phyloP scores from a whole-genome alignment of 768 basidiomycete genomes.

The Asterophora parasitica region DNA sequence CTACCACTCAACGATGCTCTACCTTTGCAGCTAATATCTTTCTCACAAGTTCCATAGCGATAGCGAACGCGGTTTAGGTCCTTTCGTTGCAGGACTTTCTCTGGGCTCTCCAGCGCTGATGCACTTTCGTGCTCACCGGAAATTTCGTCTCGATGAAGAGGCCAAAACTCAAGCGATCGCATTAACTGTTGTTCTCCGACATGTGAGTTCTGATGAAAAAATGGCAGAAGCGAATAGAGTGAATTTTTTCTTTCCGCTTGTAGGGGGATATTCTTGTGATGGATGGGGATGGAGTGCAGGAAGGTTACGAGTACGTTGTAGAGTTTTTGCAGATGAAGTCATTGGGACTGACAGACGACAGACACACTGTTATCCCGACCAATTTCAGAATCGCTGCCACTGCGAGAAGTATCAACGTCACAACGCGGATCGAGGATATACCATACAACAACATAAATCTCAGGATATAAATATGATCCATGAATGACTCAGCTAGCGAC shows the following conservation, averaged over 20 bases:
- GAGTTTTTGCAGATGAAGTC: not conserved
- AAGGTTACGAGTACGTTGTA: slow-evolving; percentile 59
- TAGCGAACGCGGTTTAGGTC: slow-evolving; percentile 67
- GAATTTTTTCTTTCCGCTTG: not conserved
- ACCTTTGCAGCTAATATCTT: slow-evolving; percentile 3
- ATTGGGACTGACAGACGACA: slow-evolving; percentile 21
- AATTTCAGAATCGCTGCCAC: slow-evolving; percentile 81
- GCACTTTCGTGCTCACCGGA: slow-evolving; percentile 61
- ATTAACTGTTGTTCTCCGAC: slow-evolving; percentile 57
- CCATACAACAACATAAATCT: no score
- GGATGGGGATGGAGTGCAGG: slow-evolving; percentile 66
- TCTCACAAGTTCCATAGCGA: slow-evolving; percentile 70
- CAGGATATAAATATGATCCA: not conserved
- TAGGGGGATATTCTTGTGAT: slow-evolving; percentile 78
- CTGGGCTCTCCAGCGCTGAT: slow-evolving; percentile 74
- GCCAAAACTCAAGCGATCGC: slow-evolving; percentile 29
- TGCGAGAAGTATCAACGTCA: slow-evolving; percentile 55
- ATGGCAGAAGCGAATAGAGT: slow-evolving; percentile 9
- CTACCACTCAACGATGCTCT: not conserved
- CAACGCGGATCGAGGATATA: slow-evolving; percentile 2
- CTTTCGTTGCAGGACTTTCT: slow-evolving; percentile 69
- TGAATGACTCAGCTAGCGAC: slow-evolving; percentile 4
- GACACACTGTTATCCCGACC: slow-evolving; percentile 70
- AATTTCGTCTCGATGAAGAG: slow-evolving; percentile 24
- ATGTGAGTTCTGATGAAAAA: slow-evolving; percentile 38